Evolutionary conservation across 805 yeast species (phyloP).

Genomic region (Saccharomyces mikatae): DNA sequence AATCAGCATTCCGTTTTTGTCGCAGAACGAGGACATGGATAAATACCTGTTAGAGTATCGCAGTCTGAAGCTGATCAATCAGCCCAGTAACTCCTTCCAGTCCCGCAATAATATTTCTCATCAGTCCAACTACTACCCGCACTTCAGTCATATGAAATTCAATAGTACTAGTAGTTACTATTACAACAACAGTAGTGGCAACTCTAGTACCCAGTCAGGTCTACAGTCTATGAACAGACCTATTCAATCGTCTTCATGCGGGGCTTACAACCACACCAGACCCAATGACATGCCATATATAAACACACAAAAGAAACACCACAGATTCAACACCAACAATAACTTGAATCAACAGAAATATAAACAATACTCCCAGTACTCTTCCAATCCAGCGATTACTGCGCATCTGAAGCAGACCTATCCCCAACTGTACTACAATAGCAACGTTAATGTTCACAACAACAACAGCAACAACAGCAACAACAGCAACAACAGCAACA

Average conservation of each 20-base stretch:
- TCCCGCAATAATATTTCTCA: conserved; percentile 2
- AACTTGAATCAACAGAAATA: not conserved
- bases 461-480: conserved; percentile 4
- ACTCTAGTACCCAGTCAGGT: not conserved
- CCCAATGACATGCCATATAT: not conserved
- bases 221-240: not conserved
- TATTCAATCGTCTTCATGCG: not conserved
- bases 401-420: conserved; percentile 20
- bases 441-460: conserved; percentile 6
- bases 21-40: conserved; percentile 31
- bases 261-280: not conserved
- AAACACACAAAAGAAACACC: not conserved
- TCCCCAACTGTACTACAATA: conserved; percentile 16
- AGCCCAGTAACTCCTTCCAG: conserved; percentile 6
- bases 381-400: conserved; percentile 8
- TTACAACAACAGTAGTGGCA: conserved; percentile 1
- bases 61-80: conserved; percentile 16
- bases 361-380: conserved; percentile 1
- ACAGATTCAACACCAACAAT: not conserved
- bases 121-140: conserved; percentile 1
- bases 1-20: conserved; percentile 26
- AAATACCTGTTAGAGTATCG: conserved; percentile 23
- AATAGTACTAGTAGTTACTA: not conserved
- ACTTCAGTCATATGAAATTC: conserved; percentile 1
- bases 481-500: conserved; percentile 5